Base-by-base conservation (phyloP, 2,329 filamentous ascomycete genomes). In the Aspergillus fijiensis region DNA sequence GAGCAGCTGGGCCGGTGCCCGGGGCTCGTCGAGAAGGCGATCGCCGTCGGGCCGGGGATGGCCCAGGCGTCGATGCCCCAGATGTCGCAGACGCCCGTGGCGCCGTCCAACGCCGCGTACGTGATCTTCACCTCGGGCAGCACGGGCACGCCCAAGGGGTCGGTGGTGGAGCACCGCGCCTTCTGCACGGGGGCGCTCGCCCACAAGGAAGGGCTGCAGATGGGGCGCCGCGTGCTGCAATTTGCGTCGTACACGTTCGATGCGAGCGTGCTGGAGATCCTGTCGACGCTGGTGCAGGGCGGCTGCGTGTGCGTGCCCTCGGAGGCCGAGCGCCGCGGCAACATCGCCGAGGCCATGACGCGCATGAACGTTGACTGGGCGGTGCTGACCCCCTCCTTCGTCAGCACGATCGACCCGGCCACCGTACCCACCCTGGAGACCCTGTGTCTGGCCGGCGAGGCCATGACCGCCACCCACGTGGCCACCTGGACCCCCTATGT, bases 121-220 rank as follows among this genome's bases (percentile, higher is more conserved):
- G 77, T 85, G 4, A 77, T 88, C 10, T 84, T 87, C 63, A 81
- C 80, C 2, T 80, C 63, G 1, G 63, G 63, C 10, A 61, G 56
- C n/a, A 63, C 63, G 3, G 59, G 63, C 9, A 60, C 54, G 1
- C 80, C 82, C 0, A 83, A 83, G 59, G 85, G 84, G 2, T 80
- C 85, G 19, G 81, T 85, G 33, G 84, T 86, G 59, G 82, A 80
- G 3, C 86, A 88, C 62, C 74, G 74, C 0, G 80, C 84, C 0
- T 75, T 86, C 1, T 81, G 83, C 0, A 82, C 83, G 0, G 76
- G 79, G 0, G 80, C 83, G 50, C 65, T 79, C 2, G 76, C 78
- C 0, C 82, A 86, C 61, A 82, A 79, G 0, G 71, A 76, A 0
- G 79, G 80, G 0, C 72, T 85, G 23, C 75, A 79, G 9, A 49